A percentile compares a stretch with the other conserved stretches of the same genome.
These are phyloP conservation scores for Stipa capillata DNA, from an alignment of 176 grass and related monocot genomes.

Conservation along the genomic window DNA sequence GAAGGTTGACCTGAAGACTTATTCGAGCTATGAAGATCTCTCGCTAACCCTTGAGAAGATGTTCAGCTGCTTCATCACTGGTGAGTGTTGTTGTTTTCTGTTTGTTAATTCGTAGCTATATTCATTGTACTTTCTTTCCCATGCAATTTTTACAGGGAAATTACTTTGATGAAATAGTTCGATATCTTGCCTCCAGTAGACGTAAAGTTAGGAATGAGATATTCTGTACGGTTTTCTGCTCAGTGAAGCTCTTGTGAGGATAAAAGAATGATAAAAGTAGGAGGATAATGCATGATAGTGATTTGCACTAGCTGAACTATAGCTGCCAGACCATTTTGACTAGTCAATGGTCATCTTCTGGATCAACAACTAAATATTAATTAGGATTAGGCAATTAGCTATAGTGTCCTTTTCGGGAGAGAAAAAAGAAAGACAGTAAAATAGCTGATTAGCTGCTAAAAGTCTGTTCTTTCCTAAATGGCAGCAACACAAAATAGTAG, in stretches of 20 bases:
- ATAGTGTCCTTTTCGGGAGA: background rate
- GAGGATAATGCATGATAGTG: no score
- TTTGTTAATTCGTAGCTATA: background rate
- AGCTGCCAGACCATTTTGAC: background rate
- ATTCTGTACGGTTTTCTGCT: background rate
- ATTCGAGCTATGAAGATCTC: constrained; percentile 57
- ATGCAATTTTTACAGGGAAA: background rate
- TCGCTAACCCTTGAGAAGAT: constrained; percentile 64
- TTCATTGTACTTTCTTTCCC: background rate
- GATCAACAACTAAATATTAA: no score
- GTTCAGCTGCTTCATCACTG: constrained; percentile 73
- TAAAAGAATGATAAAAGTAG: background rate
- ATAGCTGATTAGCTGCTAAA: background rate
- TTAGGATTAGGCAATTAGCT: background rate
- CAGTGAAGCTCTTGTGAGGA: background rate
- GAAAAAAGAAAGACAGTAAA: background rate
- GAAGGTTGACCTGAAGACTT: constrained; percentile 79
- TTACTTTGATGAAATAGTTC: background rate
- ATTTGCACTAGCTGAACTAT: background rate
- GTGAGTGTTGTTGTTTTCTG: constrained; percentile 20
- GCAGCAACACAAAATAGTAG: background rate
- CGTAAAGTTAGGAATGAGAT: background rate
- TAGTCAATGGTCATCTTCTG: background rate
- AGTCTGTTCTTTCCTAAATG: background rate
- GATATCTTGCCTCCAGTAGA: background rate